These are phyloP conservation scores for Coelastrella sp. DNA, from an alignment of 139 green algal genomes.

Conservation along the genomic window DNA sequence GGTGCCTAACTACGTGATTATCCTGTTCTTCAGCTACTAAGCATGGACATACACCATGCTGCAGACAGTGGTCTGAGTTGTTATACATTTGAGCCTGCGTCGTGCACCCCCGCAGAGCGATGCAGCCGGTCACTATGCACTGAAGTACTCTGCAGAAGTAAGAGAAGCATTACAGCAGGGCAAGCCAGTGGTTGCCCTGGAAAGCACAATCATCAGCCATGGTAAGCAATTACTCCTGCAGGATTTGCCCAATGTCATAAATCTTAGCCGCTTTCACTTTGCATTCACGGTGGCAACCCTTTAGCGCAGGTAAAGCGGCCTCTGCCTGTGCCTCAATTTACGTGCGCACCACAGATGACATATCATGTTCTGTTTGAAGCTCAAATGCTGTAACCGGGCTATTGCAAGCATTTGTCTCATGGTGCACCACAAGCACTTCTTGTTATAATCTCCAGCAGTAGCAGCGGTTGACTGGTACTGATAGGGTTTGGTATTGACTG, in stretches of 20 bases:
- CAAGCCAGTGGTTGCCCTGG: conserved; percentile 92
- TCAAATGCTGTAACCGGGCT: no score
- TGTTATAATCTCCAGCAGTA: no score
- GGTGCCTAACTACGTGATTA: not conserved
- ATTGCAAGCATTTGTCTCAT: no score
- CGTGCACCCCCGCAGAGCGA: no score
- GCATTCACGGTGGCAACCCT: not conserved
- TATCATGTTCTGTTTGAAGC: no score
- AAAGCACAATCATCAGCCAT: conserved; percentile 97
- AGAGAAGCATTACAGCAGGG: conserved; percentile 69
- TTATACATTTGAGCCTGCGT: no score
- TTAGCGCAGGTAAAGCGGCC: no score
- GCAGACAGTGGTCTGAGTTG: not conserved
- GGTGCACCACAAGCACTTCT: no score
- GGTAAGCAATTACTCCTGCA: conserved; percentile 53
- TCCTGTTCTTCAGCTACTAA: no score
- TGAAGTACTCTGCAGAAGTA: conserved; percentile 75
- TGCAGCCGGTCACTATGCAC: not conserved
- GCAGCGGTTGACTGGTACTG: no score
- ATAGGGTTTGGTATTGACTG: not conserved
- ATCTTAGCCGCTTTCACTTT: not conserved
- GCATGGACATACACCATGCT: not conserved
- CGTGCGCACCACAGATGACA: no score
- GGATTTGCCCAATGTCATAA: not conserved
- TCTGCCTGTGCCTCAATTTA: no score